These are phyloP conservation scores for Buxus sempervirens DNA, from an alignment of 164 flowering plant species.

Conservation along the genomic window DNA sequence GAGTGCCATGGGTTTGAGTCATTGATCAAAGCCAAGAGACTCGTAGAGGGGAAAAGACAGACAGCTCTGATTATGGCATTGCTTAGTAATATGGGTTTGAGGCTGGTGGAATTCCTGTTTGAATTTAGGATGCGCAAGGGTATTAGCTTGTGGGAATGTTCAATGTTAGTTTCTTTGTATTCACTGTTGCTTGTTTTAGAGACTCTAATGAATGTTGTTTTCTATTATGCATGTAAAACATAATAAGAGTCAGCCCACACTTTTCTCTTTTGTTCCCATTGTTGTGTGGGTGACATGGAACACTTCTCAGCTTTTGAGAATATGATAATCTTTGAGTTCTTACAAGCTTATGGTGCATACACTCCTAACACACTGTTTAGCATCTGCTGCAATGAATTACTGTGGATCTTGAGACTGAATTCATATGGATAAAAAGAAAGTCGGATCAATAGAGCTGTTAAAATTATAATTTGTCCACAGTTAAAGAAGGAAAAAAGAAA, in stretches of 20 bases:
- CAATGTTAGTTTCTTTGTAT: constrained; percentile 36
- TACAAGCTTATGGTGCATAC: background rate
- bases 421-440: too few species aligned
- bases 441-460: too few species aligned
- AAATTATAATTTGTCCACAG: too few species aligned
- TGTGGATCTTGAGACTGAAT: too few species aligned
- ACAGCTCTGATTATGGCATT: constrained; percentile 31
- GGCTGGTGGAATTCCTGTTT: constrained; percentile 32
- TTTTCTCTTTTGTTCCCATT: too few species aligned
- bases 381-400: background rate
- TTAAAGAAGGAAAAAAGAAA: too few species aligned
- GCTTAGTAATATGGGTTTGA: constrained; percentile 27
- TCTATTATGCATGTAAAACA: constrained; percentile 31
- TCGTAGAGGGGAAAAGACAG: constrained; percentile 25
- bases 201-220: constrained; percentile 34
- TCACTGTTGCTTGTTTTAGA: constrained; percentile 38
- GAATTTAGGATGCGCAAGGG: constrained; percentile 33
- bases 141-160: constrained; percentile 31
- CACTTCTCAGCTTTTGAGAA: background rate
- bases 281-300: too few species aligned
- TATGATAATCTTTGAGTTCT: too few species aligned
- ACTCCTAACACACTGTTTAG: background rate
- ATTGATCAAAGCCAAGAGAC: constrained; percentile 26
- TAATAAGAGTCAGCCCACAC: too few species aligned
- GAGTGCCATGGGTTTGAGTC: constrained; percentile 30